These are phyloP conservation scores for Trypanosoma rangeli DNA, from an alignment of 208 protist genomes.

Conservation along the genomic window DNA sequence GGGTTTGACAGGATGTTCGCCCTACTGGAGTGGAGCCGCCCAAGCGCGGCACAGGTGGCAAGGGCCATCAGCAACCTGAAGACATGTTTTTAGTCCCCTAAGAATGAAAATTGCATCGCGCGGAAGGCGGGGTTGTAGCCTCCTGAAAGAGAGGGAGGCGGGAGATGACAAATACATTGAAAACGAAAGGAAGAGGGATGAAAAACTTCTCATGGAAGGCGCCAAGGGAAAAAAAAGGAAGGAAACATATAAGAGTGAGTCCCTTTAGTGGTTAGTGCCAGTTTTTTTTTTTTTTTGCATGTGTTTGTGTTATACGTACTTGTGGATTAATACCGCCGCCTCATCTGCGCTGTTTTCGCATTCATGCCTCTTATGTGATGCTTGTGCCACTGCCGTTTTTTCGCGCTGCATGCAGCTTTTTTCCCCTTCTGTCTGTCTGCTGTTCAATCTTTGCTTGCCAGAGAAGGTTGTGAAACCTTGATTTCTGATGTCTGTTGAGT, in stretches of 20 bases:
- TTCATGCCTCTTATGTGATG: not conserved
- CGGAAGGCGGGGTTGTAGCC: not conserved
- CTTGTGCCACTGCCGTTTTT: not conserved
- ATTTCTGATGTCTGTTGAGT: constrained; percentile 53
- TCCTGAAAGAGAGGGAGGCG: too few relatives aligned
- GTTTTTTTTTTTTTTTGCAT: not conserved
- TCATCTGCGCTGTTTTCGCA: not conserved
- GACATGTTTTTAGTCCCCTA: constrained; percentile 3
- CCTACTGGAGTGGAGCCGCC: constrained; percentile 53
- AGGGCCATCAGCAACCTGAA: constrained; percentile 39
- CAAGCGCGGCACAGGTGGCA: constrained; percentile 32
- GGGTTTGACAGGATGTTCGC: constrained; percentile 53
- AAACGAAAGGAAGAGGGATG: too few relatives aligned
- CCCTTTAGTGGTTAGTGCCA: not conserved
- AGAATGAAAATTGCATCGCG: too few relatives aligned
- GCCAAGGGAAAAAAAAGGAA: not conserved
- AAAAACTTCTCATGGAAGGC: too few relatives aligned
- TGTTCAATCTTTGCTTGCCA: not conserved
- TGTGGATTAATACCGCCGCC: too few relatives aligned
- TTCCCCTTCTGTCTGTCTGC: not conserved
- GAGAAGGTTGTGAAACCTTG: not conserved
- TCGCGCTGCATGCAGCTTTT: not conserved
- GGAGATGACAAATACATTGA: too few relatives aligned
- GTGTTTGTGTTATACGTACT: not conserved
- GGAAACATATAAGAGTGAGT: not conserved